Evolutionary conservation across 768 basidiomycete species (phyloP), one percentile per base, ranked within the genome.

Genomic region (Gloeophyllum trabeum): DNA sequence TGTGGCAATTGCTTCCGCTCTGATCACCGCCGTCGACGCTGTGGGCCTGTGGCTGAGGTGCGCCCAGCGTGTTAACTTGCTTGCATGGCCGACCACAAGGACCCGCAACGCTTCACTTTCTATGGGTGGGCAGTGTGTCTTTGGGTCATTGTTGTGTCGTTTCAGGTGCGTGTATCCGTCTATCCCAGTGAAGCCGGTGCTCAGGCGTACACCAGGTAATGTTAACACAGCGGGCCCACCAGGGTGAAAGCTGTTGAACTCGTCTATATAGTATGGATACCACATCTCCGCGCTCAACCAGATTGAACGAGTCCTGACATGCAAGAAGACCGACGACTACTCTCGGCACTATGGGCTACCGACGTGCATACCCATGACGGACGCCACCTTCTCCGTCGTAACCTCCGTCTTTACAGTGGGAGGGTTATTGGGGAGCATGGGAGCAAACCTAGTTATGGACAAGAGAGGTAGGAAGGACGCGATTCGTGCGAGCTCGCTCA

Each of bases 231-330:
- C 42, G 13, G 46, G 25, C 4, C 21, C 23, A n/a, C n/a, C n/a
- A n/a, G n/a, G n/a, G n/a, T n/a, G n/a, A n/a, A n/a, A n/a, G n/a
- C n/a, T n/a, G n/a, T n/a, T n/a, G n/a, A n/a, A n/a, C n/a, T n/a
- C n/a, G 12, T 22, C 37, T n/a, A 24, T 12, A 35, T 42, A 87
- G 75, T 89, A 88, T 63, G 92, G 91, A n/a, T 96, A 85, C 59
- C 89, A 94, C 58, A 87, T 91, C 32, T 86, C 90, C 1, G 81
- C 81, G 13, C 73, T 97, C 45, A 97, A 97, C 58, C 90, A 92
- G 56, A 79, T 93, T 20, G 79, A 88, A 54, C 73, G 71, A 4
- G 76, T 81, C 34, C 56, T 92, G 43, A 88, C 83, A 3, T 94
- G 90, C 63, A 70, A 71, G 40, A 48, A 58, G 24, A 47, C 52